phyloP scores from a whole-genome alignment of 2,329 filamentous ascomycete genomes.

The Ceratocystis cubensis region DNA sequence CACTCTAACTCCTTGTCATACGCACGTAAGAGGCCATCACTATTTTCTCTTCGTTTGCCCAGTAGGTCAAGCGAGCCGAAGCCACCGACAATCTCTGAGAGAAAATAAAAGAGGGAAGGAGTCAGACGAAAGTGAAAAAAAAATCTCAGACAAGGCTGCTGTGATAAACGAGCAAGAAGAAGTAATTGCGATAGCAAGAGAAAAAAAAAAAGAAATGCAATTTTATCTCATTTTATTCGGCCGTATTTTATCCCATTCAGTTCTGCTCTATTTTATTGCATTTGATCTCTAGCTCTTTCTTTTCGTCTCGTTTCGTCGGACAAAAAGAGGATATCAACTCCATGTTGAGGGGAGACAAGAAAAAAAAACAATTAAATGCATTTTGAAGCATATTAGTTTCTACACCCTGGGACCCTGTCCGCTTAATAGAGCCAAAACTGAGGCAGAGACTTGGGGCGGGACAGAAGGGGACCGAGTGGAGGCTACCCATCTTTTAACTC shows the following conservation, averaged over 20 bases:
- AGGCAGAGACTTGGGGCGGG: slow-evolving; percentile 3
- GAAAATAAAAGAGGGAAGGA: slow-evolving; percentile 2
- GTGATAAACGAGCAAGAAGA: background rate
- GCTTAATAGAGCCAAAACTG: slow-evolving; percentile 6
- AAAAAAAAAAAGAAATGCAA: background rate
- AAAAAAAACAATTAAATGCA: background rate
- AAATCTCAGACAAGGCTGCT: slow-evolving; percentile 1
- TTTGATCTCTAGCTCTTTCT: background rate
- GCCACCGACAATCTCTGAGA: background rate
- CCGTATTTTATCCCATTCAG: background rate
- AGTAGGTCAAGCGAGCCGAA: background rate
- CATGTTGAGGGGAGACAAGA: background rate
- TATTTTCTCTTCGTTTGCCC: background rate
- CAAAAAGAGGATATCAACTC: background rate
- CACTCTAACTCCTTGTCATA: slow-evolving; percentile 1
- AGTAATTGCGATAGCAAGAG: background rate
- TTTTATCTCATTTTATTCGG: background rate
- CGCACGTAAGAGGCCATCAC: slow-evolving; percentile 1
- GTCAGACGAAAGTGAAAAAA: background rate
- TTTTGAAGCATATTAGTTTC: background rate
- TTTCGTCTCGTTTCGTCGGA: background rate
- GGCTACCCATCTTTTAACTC: background rate
- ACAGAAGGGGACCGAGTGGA: slow-evolving; percentile 1
- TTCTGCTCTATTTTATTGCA: background rate
- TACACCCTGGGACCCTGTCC: background rate